Evolutionary conservation across 345 rosid genomes (phyloP).

Genomic region (Dimocarpus longan): DNA sequence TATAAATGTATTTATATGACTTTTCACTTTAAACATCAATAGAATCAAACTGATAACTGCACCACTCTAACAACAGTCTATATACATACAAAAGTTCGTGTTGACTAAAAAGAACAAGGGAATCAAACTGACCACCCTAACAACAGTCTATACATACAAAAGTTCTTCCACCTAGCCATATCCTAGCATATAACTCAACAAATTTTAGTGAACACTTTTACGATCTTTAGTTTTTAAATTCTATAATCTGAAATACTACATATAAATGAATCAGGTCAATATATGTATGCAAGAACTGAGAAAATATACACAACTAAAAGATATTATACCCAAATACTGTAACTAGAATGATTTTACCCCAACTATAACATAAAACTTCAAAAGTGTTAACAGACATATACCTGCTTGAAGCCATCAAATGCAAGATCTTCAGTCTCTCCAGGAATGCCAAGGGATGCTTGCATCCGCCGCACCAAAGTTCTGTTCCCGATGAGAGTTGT

Average conservation of each 20-base stretch:
- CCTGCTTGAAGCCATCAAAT: slow-evolving; percentile 83
- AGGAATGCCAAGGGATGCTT: slow-evolving; percentile 54
- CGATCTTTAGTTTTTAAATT: background rate
- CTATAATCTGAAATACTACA: background rate
- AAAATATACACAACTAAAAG: background rate
- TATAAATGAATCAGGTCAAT: too few species aligned
- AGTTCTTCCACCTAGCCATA: too few species aligned
- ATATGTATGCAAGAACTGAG: background rate
- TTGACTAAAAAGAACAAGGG: too few species aligned
- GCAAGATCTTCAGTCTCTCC: slow-evolving; percentile 57
- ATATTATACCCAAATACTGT: background rate
- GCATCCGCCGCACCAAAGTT: slow-evolving; percentile 63
- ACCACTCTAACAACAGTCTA: too few species aligned
- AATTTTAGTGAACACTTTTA: too few species aligned
- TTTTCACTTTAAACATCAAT: too few species aligned
- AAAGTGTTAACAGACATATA: slow-evolving; percentile 15
- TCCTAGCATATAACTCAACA: too few species aligned
- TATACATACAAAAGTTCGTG: too few species aligned
- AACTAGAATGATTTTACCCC: background rate
- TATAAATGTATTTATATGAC: too few species aligned
- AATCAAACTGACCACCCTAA: too few species aligned
- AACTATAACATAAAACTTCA: background rate
- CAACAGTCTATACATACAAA: too few species aligned
- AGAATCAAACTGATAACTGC: too few species aligned
- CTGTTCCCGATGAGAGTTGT: slow-evolving; percentile 74